Conservation (phyloP, 805 yeast species). For the Candida nemodendra region DNA sequence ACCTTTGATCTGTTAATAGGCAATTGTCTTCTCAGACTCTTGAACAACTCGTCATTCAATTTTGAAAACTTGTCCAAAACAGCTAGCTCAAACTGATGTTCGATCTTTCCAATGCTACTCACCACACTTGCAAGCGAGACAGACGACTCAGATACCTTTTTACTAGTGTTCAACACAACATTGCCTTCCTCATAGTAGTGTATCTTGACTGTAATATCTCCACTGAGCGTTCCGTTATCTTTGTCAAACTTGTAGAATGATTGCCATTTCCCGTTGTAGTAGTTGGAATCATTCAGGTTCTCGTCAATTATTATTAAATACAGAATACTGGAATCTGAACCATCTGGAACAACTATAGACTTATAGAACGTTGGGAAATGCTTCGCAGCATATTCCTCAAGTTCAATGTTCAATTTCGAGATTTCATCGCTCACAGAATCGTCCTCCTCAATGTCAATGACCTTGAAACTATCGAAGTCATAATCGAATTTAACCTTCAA, state of each 20-base stretch:
- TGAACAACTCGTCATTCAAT: conserved; percentile 79
- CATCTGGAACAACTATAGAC: conserved; percentile 42
- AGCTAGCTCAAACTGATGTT: conserved; percentile 56
- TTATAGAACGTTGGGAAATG: conserved; percentile 63
- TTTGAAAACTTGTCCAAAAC: conserved; percentile 63
- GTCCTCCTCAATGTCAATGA: conserved; percentile 49
- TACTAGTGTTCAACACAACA: conserved; percentile 64
- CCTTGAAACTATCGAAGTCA: conserved; percentile 49
- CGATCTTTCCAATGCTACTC: conserved; percentile 52
- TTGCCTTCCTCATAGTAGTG: conserved; percentile 97
- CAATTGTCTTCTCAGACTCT: conserved; percentile 80
- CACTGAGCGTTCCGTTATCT: conserved; percentile 39
- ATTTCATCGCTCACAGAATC: conserved; percentile 16
- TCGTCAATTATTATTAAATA: conserved; percentile 65
- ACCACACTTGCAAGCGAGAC: conserved; percentile 31
- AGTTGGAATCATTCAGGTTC: conserved; percentile 70
- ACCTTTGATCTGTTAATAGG: conserved; percentile 91
- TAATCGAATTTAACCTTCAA: conserved; percentile 52
- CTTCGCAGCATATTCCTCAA: conserved; percentile 54
- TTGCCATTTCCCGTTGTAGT: conserved; percentile 87
- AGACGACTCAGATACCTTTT: conserved; percentile 32
- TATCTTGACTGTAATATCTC: conserved; percentile 64
- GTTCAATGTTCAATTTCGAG: conserved; percentile 21
- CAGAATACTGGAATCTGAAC: conserved; percentile 32
- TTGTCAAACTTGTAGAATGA: conserved; percentile 54